Evolutionary conservation across 208 protist genomes (phyloP), one percentile per base, ranked within the genome.

Genomic region (Crithidia fasciculata): DNA sequence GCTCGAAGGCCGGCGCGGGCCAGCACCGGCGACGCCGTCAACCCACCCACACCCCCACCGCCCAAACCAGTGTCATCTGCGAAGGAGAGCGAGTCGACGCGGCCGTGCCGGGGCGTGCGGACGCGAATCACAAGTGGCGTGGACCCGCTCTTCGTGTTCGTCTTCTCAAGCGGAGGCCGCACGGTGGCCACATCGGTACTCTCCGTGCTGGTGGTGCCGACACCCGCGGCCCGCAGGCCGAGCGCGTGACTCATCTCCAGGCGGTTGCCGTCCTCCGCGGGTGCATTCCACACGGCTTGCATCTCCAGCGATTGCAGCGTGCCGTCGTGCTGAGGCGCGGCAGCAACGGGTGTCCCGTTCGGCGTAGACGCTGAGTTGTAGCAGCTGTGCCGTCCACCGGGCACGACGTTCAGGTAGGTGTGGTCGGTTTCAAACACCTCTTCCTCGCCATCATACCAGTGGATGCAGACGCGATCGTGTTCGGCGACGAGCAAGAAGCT

Each of bases 381-480:
- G 58, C 56, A 73, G 56, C 77, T 82, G 62, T 75, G 59, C 2
- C 64, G 72, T 4, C 77, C 77, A 18, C 68, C 60, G 0, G 71
- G 71, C 37, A 82, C 55, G 9, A 68, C 64, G 4, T 52, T 62
- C 13, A 74, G n/a, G 57, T 82, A 82, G 66, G 60, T 68, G n/a
- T 55, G 7, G 67, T 82, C 63, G 44, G 77, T 82, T 52, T 82
- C 77, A 19, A 78, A 72, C 45, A 82, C 54, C 37, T 74, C 71
- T 37, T 69, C 56, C 6, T 19, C 7, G 13, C 55, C 15, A 56
- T 77, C 66, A 41, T 73, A 82, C 71, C 70, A 77, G 43, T 77
- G 58, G 44, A 82, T 77, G 66, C 39, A 52, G 62, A 82, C 70
- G 6, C 45, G 36, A 37, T 82, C 77, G 49, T 71, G 62, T 7